Evolutionary conservation across 164 flowering plant genomes (phyloP), one percentile per base, ranked within the genome.

Genomic region (Magnolia changhungtana): DNA sequence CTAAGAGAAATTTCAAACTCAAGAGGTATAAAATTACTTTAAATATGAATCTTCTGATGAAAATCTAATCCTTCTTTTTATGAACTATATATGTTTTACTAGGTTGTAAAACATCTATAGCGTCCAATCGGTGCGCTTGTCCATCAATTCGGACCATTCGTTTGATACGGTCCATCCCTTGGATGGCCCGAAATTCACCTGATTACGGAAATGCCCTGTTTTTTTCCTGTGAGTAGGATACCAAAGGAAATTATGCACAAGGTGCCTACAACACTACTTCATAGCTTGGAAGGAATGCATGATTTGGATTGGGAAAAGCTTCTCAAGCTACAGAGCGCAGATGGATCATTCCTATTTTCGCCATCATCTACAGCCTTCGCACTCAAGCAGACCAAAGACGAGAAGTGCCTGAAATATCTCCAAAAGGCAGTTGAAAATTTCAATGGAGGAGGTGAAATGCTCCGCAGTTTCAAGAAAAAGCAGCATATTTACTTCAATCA

Each of bases 341-440:
- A 96, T 86, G 99, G 99, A 23, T 96, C 99, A 1, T 96, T 96
- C 82, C 80, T 94, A 63, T 92, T 90, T 80, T 96, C 99, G 59
- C 96, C 98, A 67, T 86, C 99, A 63, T 89, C 99, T 74, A 96
- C 99, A 63, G 99, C 99, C 70, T 96, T 78, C 77, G 99, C 98
- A 11, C 91, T 94, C 72, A 88, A 85, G 84, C 86, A 96, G 37
- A 96, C 98, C 23, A 85, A 87, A 72, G 88, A 96, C 74, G 66
- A 80, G 1, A 88, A 88, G 19, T 96, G 99, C 82, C 78, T 94
- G 63, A 21, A 29, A 4, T 96, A 96, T 80, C 84, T 96, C 9
- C 65, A 80, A 19, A 85, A 85, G 2, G 78, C 74, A 5, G 91
- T 94, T 49, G 21, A 85, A n/a, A 89, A 81, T 74, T 94, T 96